Conservation (phyloP, 768 basidiomycete species). For the Amanita polypyramis region DNA sequence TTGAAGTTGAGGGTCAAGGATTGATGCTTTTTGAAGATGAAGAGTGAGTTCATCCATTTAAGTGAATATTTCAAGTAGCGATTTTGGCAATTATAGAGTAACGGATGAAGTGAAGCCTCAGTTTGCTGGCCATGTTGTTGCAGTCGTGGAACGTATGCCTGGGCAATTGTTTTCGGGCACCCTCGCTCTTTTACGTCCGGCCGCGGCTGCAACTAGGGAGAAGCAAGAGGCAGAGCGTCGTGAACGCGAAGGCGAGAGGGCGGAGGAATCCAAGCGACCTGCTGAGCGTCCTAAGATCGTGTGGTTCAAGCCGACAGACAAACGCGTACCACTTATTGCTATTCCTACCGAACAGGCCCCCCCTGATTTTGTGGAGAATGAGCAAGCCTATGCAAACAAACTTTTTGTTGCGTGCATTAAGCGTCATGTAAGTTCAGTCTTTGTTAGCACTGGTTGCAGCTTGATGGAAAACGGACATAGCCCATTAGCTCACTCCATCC, state of each 20-base stretch:
- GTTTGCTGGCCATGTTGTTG: slow-evolving; percentile 97
- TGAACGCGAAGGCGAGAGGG: slow-evolving; percentile 91
- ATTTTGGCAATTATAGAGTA: slow-evolving; percentile 40
- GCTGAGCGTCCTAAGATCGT: slow-evolving; percentile 96
- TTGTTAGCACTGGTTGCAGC: not conserved
- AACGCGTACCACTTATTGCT: slow-evolving; percentile 95
- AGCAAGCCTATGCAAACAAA: slow-evolving; percentile 82
- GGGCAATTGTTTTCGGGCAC: slow-evolving; percentile 98
- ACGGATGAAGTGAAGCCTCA: slow-evolving; percentile 98
- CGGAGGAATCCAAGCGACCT: slow-evolving; percentile 68
- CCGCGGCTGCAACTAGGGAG: slow-evolving; percentile 95
- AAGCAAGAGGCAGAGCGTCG: slow-evolving; percentile 97
- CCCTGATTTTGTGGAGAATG: slow-evolving; percentile 88
- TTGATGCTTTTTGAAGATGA: slow-evolving; percentile 96
- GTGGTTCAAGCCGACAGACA: slow-evolving; percentile 99
- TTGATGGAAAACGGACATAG: slow-evolving; percentile 23
- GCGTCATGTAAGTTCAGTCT: slow-evolving; percentile 63
- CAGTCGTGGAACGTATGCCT: slow-evolving; percentile 99
- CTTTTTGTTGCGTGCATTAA: slow-evolving; percentile 98
- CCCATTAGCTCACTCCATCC: slow-evolving; percentile 96
- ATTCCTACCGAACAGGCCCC: slow-evolving; percentile 99
- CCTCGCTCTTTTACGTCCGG: slow-evolving; percentile 88
- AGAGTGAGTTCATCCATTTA: slow-evolving; percentile 43
- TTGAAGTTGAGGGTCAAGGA: slow-evolving; percentile 98
- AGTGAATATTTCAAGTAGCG: not conserved